A percentile compares a stretch with the other conserved stretches of the same genome.
Conservation (phyloP, 2,329 filamentous ascomycete species). For the Pseudomassariella vexata region DNA sequence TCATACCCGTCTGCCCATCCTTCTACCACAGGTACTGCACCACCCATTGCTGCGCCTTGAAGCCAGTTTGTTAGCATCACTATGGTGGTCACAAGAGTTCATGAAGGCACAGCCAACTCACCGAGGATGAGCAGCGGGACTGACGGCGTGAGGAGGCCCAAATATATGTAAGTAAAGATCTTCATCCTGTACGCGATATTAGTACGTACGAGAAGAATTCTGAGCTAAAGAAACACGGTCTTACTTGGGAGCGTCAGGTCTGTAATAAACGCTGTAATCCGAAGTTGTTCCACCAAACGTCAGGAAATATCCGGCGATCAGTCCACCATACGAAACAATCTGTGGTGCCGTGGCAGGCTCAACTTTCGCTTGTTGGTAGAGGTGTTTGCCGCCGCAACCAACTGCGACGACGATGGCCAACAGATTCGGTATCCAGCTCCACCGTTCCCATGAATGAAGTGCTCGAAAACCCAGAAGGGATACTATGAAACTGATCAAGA, state of each 20-base stretch:
- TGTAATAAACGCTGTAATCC: constrained; percentile 54
- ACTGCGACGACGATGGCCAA: constrained; percentile 45
- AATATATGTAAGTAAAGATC: constrained; percentile 44
- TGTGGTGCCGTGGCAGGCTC: constrained; percentile 13
- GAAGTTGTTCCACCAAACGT: constrained; percentile 49
- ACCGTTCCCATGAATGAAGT: constrained; percentile 49
- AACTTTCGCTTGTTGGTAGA: constrained; percentile 22
- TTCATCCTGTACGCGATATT: constrained; percentile 17
- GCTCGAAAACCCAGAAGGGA: constrained; percentile 50
- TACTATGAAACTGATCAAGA: constrained; percentile 44
- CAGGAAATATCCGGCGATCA: constrained; percentile 48
- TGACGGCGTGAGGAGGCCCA: constrained; percentile 43
- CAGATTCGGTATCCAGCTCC: constrained; percentile 51
- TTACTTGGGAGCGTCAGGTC: constrained; percentile 34
- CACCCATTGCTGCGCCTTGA: constrained; percentile 19
- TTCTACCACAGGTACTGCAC: constrained; percentile 12
- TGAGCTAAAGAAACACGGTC: constrained; percentile 6
- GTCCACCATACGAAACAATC: constrained; percentile 37
- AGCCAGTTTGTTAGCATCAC: too few relatives aligned
- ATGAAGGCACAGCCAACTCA: too few relatives aligned
- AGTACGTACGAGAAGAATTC: not conserved
- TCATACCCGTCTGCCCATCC: constrained; percentile 17
- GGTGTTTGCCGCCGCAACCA: constrained; percentile 45
- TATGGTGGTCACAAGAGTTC: too few relatives aligned
- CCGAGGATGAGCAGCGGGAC: constrained; percentile 41